phyloP scores from a whole-genome alignment of 1,284 basidiomycete genomes.

The Rhodotorula sp. region DNA sequence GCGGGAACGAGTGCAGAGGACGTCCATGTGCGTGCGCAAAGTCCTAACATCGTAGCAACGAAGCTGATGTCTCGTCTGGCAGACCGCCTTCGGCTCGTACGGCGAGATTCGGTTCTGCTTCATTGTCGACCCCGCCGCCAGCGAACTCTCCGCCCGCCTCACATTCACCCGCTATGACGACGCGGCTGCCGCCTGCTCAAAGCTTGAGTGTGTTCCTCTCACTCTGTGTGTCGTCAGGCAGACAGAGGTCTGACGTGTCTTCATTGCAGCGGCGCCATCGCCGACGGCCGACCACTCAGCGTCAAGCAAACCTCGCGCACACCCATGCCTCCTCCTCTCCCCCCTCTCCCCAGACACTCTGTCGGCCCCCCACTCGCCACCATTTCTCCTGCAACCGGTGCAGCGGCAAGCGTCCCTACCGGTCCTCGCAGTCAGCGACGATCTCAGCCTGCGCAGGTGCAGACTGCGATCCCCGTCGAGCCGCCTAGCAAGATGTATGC shows the following conservation, averaged over 20 bases:
- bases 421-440: neutral
- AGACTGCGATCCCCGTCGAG: neutral
- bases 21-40: slow-evolving; percentile 29
- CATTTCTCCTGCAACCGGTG: neutral
- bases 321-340: slow-evolving; percentile 13
- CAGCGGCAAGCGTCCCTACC: neutral
- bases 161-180: slow-evolving; percentile 31
- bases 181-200: slow-evolving; percentile 26
- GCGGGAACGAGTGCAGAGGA: slow-evolving; percentile 40
- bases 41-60: neutral
- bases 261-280: slow-evolving; percentile 34
- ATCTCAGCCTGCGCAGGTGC: neutral
- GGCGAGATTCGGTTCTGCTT: slow-evolving; percentile 37
- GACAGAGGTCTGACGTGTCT: neutral
- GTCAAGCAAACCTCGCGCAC: slow-evolving; percentile 24
- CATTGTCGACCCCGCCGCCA: slow-evolving; percentile 22
- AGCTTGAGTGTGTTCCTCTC: slow-evolving; percentile 28
- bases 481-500: slow-evolving; percentile 31
- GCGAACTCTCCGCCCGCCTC: slow-evolving; percentile 28
- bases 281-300: slow-evolving; percentile 35
- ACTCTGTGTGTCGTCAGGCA: no score
- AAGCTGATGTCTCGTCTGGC: neutral
- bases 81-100: slow-evolving; percentile 40
- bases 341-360: neutral
- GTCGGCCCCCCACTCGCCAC: neutral